A percentile compares a stretch with the other conserved stretches of the same genome.
These are phyloP conservation scores for Aspergillus versicolor DNA, from an alignment of 2,329 filamentous ascomycete species.

Conservation along the genomic window DNA sequence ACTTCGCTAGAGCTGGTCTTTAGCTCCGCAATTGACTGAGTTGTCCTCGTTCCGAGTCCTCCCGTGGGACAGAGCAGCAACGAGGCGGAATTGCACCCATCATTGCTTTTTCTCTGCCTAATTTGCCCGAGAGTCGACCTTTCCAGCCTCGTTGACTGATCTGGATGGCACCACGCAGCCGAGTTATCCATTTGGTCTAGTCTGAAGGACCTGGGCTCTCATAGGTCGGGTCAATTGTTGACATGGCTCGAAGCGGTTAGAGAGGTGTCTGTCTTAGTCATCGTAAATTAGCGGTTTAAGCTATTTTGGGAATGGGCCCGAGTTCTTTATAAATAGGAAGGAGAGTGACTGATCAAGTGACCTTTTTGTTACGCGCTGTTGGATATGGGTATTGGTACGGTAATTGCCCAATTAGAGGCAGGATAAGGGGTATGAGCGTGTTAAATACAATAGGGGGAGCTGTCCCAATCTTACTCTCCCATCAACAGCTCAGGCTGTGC, in stretches of 20 bases:
- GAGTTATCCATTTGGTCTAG: neutral
- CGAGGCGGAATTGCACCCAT: neutral
- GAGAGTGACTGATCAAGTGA: constrained; percentile 6
- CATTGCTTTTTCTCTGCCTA: neutral
- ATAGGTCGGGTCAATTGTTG: neutral
- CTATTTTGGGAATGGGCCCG: neutral
- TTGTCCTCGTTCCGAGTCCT: neutral
- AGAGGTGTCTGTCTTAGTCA: neutral
- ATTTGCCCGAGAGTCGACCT: neutral
- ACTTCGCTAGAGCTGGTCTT: too few species aligned
- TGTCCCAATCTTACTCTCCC: neutral
- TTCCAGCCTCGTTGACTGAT: neutral
- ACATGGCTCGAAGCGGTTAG: neutral
- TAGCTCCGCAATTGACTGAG: neutral
- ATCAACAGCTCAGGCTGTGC: too few species aligned
- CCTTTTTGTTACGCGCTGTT: neutral
- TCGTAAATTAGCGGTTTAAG: neutral
- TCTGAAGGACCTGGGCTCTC: neutral
- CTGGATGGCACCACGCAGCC: constrained; percentile 5
- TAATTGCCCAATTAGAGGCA: neutral
- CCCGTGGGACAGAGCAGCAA: constrained; percentile 1
- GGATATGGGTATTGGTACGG: neutral
- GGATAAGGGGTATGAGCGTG: neutral
- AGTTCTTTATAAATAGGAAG: neutral
- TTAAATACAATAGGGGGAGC: neutral